Conservation (phyloP, 805 yeast species). For the Myxozyma melibiosi region DNA sequence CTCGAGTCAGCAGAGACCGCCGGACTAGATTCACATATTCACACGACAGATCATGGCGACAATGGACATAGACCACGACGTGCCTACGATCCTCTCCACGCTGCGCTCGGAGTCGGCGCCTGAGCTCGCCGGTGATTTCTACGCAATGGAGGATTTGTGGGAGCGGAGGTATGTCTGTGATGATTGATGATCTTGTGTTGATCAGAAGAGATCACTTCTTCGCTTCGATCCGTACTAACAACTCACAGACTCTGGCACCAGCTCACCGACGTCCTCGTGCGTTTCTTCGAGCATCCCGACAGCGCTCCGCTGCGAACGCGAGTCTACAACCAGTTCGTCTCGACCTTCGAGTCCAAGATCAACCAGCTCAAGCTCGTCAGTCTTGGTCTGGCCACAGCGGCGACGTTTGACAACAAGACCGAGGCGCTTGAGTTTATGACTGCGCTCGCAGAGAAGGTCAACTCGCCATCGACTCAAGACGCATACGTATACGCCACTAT, state of each 20-base stretch:
- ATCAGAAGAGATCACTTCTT: neutral
- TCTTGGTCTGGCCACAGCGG: conserved; percentile 62
- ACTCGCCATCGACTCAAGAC: conserved; percentile 48
- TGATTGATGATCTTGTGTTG: neutral
- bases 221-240: no score
- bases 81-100: conserved; percentile 56
- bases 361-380: conserved; percentile 79
- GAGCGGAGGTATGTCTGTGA: conserved; percentile 60
- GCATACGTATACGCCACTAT: conserved; percentile 62
- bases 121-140: conserved; percentile 62
- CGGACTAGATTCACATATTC: no score
- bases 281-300: conserved; percentile 59
- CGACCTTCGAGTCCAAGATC: conserved; percentile 66
- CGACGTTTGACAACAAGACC: conserved; percentile 45
- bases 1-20: neutral
- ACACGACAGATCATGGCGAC: conserved; percentile 19
- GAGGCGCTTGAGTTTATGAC: conserved; percentile 58
- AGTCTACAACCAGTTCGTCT: conserved; percentile 70
- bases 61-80: conserved; percentile 42
- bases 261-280: conserved; percentile 66
- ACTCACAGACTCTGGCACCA: conserved; percentile 87
- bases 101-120: conserved; percentile 68
- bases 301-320: conserved; percentile 61
- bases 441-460: conserved; percentile 51
- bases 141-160: conserved; percentile 77